A percentile compares a stretch with the other conserved stretches of the same genome.
These are phyloP conservation scores for Pestalotiopsis sp. DNA, from an alignment of 2,329 filamentous ascomycete species.

Conservation along the genomic window DNA sequence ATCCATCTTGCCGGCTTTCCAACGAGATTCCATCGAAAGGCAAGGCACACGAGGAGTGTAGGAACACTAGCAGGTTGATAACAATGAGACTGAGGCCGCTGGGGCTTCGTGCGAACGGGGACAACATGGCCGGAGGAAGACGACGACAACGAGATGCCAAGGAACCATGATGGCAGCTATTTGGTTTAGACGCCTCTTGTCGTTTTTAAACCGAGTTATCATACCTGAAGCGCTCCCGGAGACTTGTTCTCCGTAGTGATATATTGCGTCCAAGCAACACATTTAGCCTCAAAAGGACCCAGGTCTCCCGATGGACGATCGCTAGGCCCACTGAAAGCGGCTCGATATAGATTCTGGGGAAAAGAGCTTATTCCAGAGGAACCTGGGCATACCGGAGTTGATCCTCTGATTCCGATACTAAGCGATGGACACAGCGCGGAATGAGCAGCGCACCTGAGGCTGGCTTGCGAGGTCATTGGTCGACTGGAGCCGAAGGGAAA, in stretches of 20 bases:
- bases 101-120: background rate
- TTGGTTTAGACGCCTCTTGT: background rate
- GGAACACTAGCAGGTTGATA: background rate
- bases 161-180: background rate
- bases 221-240: background rate
- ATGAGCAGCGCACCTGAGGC: background rate
- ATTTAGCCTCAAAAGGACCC: slow-evolving; percentile 3
- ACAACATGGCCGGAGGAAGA: background rate
- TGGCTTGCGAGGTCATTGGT: slow-evolving; percentile 7
- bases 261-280: background rate
- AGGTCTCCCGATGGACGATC: background rate
- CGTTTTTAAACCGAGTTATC: background rate
- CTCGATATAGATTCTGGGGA: background rate
- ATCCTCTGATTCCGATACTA: slow-evolving; percentile 13
- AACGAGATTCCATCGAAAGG: background rate
- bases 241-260: background rate
- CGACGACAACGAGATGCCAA: background rate
- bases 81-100: background rate
- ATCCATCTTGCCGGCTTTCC: slow-evolving; percentile 30
- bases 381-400: background rate
- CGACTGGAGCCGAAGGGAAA: slow-evolving; percentile 11
- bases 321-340: background rate
- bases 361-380: background rate
- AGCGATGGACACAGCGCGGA: slow-evolving; percentile 12
- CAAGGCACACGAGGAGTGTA: background rate